Percentiles rank a stretch among this genome's conserved stretches.
Evolutionary conservation across 1,284 basidiomycete genomes (phyloP).

Genomic region (Cutaneotrichosporon arboriforme): DNA sequence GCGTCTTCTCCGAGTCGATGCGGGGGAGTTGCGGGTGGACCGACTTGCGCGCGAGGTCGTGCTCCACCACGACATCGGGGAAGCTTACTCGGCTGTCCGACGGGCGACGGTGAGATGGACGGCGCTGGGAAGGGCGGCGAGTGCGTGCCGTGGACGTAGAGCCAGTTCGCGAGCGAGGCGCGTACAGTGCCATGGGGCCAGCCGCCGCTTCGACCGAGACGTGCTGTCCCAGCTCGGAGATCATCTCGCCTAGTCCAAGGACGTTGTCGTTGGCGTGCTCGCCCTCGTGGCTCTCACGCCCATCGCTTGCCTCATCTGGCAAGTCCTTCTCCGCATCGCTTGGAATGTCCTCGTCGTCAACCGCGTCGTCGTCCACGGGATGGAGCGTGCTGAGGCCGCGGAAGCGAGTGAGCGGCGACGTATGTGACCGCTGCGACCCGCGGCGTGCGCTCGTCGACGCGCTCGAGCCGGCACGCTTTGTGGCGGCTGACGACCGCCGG

Average conservation of each 20-base stretch:
- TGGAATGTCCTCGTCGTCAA: neutral
- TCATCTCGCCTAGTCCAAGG: conserved; percentile 4
- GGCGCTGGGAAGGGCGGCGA: neutral
- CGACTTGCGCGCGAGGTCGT: neutral
- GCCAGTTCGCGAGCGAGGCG: conserved; percentile 7
- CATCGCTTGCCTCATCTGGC: neutral
- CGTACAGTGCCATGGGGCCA: conserved; percentile 10
- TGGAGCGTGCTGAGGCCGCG: neutral
- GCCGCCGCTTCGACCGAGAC: conserved; percentile 15
- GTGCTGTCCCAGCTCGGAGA: conserved; percentile 11
- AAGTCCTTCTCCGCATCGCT: neutral
- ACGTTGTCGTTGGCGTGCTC: neutral
- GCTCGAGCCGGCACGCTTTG: neutral
- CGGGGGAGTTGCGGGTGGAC: conserved; percentile 7
- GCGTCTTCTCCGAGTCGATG: conserved; percentile 19
- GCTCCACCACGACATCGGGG: conserved; percentile 3
- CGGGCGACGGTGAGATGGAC: neutral
- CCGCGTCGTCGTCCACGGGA: neutral
- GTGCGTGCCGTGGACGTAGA: conserved; percentile 4
- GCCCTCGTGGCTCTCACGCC: no score
- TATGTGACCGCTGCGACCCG: neutral
- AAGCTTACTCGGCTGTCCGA: conserved; percentile 1
- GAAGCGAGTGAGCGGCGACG: neutral
- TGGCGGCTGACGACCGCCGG: conserved; percentile 2
- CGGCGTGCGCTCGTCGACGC: neutral